Conservation (phyloP, 495 filamentous ascomycete genomes). For the Aspergillus taichungensis region DNA sequence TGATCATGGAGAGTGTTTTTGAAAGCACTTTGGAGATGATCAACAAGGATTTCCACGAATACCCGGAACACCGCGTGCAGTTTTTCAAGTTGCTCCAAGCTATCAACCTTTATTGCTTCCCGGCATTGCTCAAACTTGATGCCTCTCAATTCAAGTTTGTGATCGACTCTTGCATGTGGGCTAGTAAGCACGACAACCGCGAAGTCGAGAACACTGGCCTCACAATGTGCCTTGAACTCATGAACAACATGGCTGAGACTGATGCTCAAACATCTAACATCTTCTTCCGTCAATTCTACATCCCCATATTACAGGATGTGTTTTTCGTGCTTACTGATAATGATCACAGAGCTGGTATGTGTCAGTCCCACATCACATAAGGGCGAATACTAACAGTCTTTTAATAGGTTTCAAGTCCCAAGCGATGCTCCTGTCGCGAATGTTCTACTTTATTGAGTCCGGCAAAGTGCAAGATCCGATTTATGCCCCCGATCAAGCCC, state of each 20-base stretch:
- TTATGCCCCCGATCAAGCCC: conserved; percentile 73
- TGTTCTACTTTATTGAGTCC: conserved; percentile 85
- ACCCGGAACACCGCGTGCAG: conserved; percentile 93
- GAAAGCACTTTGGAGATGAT: conserved; percentile 99
- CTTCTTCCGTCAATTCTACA: conserved; percentile 96
- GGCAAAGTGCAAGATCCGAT: conserved; percentile 89
- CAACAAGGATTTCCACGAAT: conserved; percentile 99
- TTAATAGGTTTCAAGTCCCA: conserved; percentile 82
- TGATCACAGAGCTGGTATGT: conserved; percentile 86
- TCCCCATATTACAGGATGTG: conserved; percentile 91
- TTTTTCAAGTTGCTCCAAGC: conserved; percentile 95
- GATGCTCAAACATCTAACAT: conserved; percentile 75
- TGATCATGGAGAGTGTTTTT: conserved; percentile 98
- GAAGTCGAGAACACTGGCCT: conserved; percentile 97
- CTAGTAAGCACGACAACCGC: conserved; percentile 97
- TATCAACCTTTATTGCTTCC: conserved; percentile 96
- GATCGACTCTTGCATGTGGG: conserved; percentile 99
- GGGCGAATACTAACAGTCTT: conserved; percentile 5
- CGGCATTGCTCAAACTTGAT: conserved; percentile 85
- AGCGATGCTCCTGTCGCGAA: conserved; percentile 81
- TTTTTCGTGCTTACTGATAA: conserved; percentile 97
- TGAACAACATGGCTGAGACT: conserved; percentile 94
- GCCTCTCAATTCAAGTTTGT: conserved; percentile 97
- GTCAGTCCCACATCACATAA: neutral
- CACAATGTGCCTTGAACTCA: conserved; percentile 96